phyloP scores from a whole-genome alignment of 169 alveolate species.

The Theileria annulata region DNA sequence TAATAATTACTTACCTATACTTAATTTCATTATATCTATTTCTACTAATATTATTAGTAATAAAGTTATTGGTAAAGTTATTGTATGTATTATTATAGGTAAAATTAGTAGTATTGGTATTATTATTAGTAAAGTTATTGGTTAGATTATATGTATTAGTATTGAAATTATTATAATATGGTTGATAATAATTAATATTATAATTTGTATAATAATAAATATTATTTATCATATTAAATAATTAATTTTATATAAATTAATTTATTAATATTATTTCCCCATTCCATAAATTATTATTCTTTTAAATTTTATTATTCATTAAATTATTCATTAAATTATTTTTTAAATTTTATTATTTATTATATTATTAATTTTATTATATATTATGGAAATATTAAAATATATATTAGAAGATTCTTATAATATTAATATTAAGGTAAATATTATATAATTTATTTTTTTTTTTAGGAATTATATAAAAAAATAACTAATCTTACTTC shows the following conservation, averaged over 20 bases:
- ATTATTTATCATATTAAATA: not conserved
- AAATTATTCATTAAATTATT: not conserved
- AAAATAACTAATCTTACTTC: not conserved
- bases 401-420: not conserved
- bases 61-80: not conserved
- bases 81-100: not conserved
- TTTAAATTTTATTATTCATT: not conserved
- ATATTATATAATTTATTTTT: not conserved
- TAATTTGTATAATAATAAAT: not conserved
- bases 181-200: not conserved
- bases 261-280: not conserved
- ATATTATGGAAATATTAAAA: not conserved
- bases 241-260: not conserved
- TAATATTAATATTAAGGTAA: not conserved
- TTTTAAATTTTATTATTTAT: conserved; percentile 1
- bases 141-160: not conserved
- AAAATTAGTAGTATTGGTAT: too few species aligned
- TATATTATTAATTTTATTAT: not conserved
- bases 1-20: not conserved
- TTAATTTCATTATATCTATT: not conserved
- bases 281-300: not conserved
- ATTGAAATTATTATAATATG: not conserved
- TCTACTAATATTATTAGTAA: not conserved
- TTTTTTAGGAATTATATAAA: not conserved
- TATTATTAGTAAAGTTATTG: not conserved